phyloP scores from a whole-genome alignment of 345 rosid species.

The Lumnitzera littorea region DNA sequence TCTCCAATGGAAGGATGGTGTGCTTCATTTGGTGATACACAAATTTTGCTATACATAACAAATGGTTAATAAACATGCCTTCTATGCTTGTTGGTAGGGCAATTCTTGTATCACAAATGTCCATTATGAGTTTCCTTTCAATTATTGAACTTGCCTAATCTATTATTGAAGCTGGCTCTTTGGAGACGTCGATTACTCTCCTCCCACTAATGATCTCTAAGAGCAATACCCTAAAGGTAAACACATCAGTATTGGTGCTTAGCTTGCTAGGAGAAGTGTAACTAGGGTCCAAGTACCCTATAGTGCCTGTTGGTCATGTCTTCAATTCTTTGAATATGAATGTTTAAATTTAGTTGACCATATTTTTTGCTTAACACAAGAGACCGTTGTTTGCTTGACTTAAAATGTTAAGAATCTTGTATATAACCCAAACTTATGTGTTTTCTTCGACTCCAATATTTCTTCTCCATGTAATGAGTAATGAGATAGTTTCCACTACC shows the following conservation, averaged over 20 bases:
- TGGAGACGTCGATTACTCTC: slow-evolving; percentile 49
- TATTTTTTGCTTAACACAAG: too few relatives aligned
- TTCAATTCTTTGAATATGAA: too few relatives aligned
- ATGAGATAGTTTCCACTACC: too few relatives aligned
- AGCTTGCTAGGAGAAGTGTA: slow-evolving; percentile 46
- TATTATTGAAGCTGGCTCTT: slow-evolving; percentile 39
- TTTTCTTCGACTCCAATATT: too few relatives aligned
- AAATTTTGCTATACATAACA: slow-evolving; percentile 49
- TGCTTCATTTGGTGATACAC: slow-evolving; percentile 35
- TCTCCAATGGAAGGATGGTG: slow-evolving; percentile 40
- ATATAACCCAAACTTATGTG: too few relatives aligned
- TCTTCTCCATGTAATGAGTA: too few relatives aligned
- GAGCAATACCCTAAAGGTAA: slow-evolving; percentile 55
- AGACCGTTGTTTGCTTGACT: too few relatives aligned
- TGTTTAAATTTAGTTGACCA: too few relatives aligned
- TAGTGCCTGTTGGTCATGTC: slow-evolving; percentile 68
- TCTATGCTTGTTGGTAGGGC: slow-evolving; percentile 22
- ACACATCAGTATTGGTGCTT: slow-evolving; percentile 51
- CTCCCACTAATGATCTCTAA: slow-evolving; percentile 62
- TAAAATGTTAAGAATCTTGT: too few relatives aligned
- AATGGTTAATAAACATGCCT: slow-evolving; percentile 14
- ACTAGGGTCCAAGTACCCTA: slow-evolving; percentile 70
- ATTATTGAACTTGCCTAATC: slow-evolving; percentile 65
- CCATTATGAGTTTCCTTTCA: slow-evolving; percentile 14
- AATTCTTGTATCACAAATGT: slow-evolving; percentile 37